phyloP scores from a whole-genome alignment of 805 yeast species.

The Candida berthetii region DNA sequence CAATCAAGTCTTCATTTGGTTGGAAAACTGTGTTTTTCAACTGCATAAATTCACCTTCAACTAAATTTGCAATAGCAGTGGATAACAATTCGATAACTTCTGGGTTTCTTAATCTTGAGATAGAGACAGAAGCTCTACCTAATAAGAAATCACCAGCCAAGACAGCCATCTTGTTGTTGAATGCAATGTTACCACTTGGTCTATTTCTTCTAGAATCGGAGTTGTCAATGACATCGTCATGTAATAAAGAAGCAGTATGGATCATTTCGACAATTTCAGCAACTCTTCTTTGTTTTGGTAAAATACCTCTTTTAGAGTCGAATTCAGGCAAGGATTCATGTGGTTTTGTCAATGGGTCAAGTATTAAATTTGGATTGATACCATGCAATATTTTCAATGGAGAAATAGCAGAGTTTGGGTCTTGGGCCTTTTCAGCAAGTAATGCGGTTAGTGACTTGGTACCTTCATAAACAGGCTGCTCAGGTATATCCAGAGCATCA shows the following conservation, averaged over 20 bases:
- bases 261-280: conserved; percentile 99
- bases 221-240: conserved; percentile 93
- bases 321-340: conserved; percentile 62
- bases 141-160: conserved; percentile 93
- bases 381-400: conserved; percentile 86
- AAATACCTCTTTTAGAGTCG: conserved; percentile 61
- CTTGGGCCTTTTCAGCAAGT: conserved; percentile 44
- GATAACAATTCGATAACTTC: conserved; percentile 95
- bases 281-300: conserved; percentile 90
- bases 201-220: conserved; percentile 86
- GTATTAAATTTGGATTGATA: conserved; percentile 74
- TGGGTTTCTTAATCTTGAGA: conserved; percentile 90
- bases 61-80: conserved; percentile 92
- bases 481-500: conserved; percentile 60
- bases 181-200: conserved; percentile 89
- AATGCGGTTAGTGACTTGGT: conserved; percentile 47
- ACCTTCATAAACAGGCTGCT: conserved; percentile 56
- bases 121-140: conserved; percentile 94
- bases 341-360: conserved; percentile 81
- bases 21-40: conserved; percentile 83
- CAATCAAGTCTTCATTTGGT: conserved; percentile 39
- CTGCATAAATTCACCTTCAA: conserved; percentile 99
- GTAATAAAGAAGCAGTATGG: conserved; percentile 91
- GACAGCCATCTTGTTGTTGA: conserved; percentile 95
- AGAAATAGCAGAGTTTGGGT: conserved; percentile 53